Conservation (phyloP, 2,329 filamentous ascomycete genomes). For the Biscogniauxia mediterranea region DNA sequence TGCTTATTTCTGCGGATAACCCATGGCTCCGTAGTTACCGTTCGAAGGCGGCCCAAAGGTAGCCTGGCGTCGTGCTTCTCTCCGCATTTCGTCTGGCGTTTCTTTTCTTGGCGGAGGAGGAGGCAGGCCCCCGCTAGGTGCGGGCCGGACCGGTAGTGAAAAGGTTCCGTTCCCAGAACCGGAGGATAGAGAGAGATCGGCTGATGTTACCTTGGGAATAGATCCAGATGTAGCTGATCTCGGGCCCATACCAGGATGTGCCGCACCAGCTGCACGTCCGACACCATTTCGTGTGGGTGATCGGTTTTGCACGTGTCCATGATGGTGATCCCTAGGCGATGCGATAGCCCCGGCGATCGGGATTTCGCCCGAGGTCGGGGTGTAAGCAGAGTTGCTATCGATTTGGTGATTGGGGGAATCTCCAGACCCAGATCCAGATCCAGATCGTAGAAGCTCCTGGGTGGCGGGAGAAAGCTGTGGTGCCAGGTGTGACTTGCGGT, state of each 20-base stretch:
- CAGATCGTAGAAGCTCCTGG: conserved; percentile 67
- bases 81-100: conserved; percentile 51
- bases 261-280: conserved; percentile 41
- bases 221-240: conserved; percentile 53
- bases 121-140: conserved; percentile 58
- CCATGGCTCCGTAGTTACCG: conserved; percentile 34
- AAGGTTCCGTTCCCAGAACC: conserved; percentile 53
- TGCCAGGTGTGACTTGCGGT: conserved; percentile 89
- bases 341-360: conserved; percentile 60
- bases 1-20: conserved; percentile 33
- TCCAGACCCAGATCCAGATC: conserved; percentile 24
- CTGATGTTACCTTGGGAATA: conserved; percentile 46
- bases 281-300: conserved; percentile 52
- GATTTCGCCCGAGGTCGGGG: conserved; percentile 71
- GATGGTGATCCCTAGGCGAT: conserved; percentile 50
- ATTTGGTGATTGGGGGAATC: conserved; percentile 57
- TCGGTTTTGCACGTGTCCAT: conserved; percentile 43
- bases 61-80: conserved; percentile 53
- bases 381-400: conserved; percentile 48
- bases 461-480: conserved; percentile 77
- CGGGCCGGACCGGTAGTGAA: conserved; percentile 63
- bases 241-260: conserved; percentile 53
- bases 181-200: conserved; percentile 34
- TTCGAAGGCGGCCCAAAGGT: conserved; percentile 50
- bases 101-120: conserved; percentile 60